Base-by-base conservation (phyloP, 306 rosid genomes). In the Acacia acuminata region DNA sequence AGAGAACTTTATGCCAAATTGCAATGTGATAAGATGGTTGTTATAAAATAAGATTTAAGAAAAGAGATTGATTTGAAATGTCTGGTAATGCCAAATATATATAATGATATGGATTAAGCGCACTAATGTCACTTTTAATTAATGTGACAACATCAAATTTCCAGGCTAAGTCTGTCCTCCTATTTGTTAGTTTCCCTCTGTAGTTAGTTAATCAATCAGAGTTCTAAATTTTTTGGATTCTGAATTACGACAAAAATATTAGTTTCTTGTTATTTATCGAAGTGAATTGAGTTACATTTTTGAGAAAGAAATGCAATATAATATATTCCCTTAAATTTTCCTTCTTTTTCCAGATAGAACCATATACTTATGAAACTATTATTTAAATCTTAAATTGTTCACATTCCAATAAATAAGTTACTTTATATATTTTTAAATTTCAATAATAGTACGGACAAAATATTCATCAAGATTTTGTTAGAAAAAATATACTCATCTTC, bases 21-120 rank as follows among this genome's bases (percentile, higher is more conserved):
- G 40, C 10, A 82, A 77, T 75, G 79, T 80, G 72, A 67, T 70
- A 50, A 51, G 19, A 10, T 73, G 66, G 10, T 71, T 82, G 24
- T 19, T 55, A 76, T 82, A 65, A 16, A 66, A 40, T 40, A 69
- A 75, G 68, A 86, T 79, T 61, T 24, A 47, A 48, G 8, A 76
- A 81, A 53, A 30, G 67, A 43, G 15, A 7, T 47, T 76, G 60
- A 32, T 68, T 82, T 84, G 86, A 84, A 82, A 65, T 85, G 76
- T 82, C 82, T 55, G 45, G 24, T 63, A 79, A 25, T 24, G 71
- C 72, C 12, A 1, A 77, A 73, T 55, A 55, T 55, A 53, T 17
- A 55, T 55, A 19, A 20, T 55, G 27, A 55, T 69, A 30, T 43
- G 25, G 51, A 76, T 79, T 19, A 79, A 82, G 65, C 51, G 50